Evolutionary conservation across 768 basidiomycete genomes (phyloP).

Genomic region (Coprinellus micaceus): DNA sequence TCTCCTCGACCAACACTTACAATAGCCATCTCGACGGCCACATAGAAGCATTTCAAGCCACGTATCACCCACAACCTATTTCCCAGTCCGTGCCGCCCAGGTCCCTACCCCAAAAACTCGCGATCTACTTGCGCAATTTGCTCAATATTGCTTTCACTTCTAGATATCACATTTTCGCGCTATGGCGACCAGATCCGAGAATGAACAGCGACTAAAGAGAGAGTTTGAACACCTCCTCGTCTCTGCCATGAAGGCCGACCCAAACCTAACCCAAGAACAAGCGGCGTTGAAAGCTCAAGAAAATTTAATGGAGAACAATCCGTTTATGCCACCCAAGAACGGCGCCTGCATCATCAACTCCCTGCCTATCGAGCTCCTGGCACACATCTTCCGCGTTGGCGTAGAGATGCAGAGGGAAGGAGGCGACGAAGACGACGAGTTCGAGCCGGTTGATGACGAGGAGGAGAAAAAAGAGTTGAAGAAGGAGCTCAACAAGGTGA

Average conservation of each 20-base stretch:
- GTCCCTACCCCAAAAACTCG: neutral
- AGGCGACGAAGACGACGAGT: constrained; percentile 31
- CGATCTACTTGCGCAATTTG: neutral
- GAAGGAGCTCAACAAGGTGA: constrained; percentile 24
- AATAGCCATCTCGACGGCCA: neutral
- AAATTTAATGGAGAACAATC: constrained; percentile 43
- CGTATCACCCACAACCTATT: neutral
- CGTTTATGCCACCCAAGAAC: constrained; percentile 42
- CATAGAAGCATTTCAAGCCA: neutral
- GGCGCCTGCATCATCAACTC: constrained; percentile 46
- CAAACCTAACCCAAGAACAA: constrained; percentile 23
- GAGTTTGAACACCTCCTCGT: constrained; percentile 24
- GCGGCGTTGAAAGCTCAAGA: constrained; percentile 32
- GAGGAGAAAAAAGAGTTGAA: constrained; percentile 29
- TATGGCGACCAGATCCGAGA: neutral
- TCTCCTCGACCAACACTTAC: neutral
- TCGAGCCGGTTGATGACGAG: constrained; percentile 33
- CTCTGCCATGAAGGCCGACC: constrained; percentile 24
- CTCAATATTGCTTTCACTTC: neutral
- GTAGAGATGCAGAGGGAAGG: constrained; percentile 34
- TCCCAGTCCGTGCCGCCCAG: neutral
- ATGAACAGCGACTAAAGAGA: constrained; percentile 19
- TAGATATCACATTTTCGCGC: neutral
- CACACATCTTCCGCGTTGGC: constrained; percentile 51
- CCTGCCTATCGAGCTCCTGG: constrained; percentile 55